Evolutionary conservation across 768 basidiomycete species (phyloP), one percentile per base, ranked within the genome.

Genomic region (Russula griseocarnosa): DNA sequence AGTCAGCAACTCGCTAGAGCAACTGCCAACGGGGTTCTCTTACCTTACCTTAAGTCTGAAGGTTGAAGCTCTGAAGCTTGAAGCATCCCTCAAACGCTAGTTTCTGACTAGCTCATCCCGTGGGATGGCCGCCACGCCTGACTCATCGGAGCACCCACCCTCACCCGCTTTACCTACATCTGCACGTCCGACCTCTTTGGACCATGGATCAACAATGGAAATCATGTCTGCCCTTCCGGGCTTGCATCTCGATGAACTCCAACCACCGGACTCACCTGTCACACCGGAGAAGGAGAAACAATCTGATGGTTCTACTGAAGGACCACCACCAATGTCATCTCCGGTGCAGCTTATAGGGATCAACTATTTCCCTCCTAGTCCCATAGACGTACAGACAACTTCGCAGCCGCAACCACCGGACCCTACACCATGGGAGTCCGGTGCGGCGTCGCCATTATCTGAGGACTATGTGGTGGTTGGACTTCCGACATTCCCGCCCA

Each of bases 371-470:
- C 67, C 66, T 22, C 66, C 67, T 26, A 46, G 46, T 28, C 50
- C 55, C 13, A 68, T 65, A 10, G 67, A 72, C 32, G 40, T 80
- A 81, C 72, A 76, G 71, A 53, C 70, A 86, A 57, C 78, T 77
- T 52, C 74, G 83, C 66, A 77, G 82, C 70, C 73, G 82, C 58
- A 80, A 80, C 71, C 78, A 20, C 75, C 81, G 22, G 81, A 85
- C 34, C 83, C 87, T 49, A 83, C 83, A 66, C 83, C 83, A 18
- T 90, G 89, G 89, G 87, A 88, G 47, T 75, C 80, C 52, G 46
- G 46, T n/a, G 72, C 82, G 26, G 78, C 79, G 47, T 82, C 82
- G 14, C 82, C 83, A 5, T 70, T 76, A 40, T 76, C 76, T 16
- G 46, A 60, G 5, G 38, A 40, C 4, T 26, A 49, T 8, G 26